Evolutionary conservation across 768 basidiomycete species (phyloP).

Genomic region (Tephrocybe sp.): DNA sequence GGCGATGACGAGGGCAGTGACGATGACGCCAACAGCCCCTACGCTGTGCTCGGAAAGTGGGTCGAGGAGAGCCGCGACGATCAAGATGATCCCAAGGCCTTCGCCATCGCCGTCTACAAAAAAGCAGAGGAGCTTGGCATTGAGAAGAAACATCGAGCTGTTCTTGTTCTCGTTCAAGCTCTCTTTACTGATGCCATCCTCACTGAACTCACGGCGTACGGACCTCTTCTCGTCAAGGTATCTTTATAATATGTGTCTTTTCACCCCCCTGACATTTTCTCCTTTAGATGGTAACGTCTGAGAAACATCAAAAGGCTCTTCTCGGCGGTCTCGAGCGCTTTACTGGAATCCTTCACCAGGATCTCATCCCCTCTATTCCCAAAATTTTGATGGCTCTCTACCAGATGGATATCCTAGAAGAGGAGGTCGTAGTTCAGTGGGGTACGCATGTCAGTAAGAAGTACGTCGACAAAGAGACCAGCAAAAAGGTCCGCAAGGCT

Average conservation of each 20-base stretch:
- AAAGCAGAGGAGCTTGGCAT: constrained; percentile 90
- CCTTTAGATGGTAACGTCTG: constrained; percentile 76
- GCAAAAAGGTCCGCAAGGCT: constrained; percentile 95
- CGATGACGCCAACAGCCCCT: constrained; percentile 84
- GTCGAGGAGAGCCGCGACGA: constrained; percentile 64
- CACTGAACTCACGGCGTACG: constrained; percentile 60
- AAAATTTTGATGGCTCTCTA: constrained; percentile 95
- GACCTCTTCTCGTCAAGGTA: constrained; percentile 76
- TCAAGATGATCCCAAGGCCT: constrained; percentile 44
- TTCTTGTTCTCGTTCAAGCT: constrained; percentile 78
- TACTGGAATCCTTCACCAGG: constrained; percentile 72
- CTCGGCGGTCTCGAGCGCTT: constrained; percentile 90
- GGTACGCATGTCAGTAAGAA: constrained; percentile 96
- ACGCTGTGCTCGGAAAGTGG: constrained; percentile 81
- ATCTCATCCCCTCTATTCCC: constrained; percentile 69
- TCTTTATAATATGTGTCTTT: not conserved
- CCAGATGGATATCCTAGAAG: constrained; percentile 89
- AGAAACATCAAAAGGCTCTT: constrained; percentile 94
- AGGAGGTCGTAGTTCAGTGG: constrained; percentile 88
- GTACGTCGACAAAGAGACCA: constrained; percentile 91
- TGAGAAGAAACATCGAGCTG: constrained; percentile 91
- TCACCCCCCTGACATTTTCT: constrained; percentile 6
- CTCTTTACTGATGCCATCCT: constrained; percentile 78
- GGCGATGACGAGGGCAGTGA: constrained; percentile 88
- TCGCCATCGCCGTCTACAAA: constrained; percentile 72